A percentile compares a stretch with the other conserved stretches of the same genome.
Conservation (phyloP, 2,329 filamentous ascomycete genomes). For the Botryosphaeria dothidea region DNA sequence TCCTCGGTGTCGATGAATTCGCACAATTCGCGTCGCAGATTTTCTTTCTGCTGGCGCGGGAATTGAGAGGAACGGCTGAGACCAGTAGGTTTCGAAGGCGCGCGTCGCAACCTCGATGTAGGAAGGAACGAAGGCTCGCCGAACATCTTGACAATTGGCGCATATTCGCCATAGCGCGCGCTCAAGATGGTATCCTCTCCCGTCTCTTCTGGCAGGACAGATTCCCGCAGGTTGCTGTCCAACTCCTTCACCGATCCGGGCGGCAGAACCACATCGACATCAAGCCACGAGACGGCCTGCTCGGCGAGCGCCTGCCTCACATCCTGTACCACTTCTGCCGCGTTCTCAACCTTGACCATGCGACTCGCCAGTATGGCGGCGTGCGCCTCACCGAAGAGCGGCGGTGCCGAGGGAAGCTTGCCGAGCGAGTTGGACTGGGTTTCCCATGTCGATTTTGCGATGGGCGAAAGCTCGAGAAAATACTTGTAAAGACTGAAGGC, state of each 20-base stretch:
- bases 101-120: constrained; percentile 78
- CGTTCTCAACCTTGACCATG: constrained; percentile 80
- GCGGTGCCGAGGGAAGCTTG: constrained; percentile 63
- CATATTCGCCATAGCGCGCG: constrained; percentile 76
- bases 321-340: constrained; percentile 69
- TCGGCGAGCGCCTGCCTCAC: constrained; percentile 76
- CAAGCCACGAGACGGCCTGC: constrained; percentile 80
- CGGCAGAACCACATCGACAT: constrained; percentile 84
- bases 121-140: constrained; percentile 86
- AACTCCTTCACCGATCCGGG: constrained; percentile 64
- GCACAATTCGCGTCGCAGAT: constrained; percentile 81
- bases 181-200: constrained; percentile 64
- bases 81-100: constrained; percentile 82
- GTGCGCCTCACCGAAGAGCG: constrained; percentile 86
- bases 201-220: constrained; percentile 60
- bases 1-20: constrained; percentile 94
- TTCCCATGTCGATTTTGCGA: constrained; percentile 71
- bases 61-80: constrained; percentile 78
- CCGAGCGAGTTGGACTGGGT: constrained; percentile 53
- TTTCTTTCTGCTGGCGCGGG: constrained; percentile 77
- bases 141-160: constrained; percentile 73
- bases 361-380: constrained; percentile 84
- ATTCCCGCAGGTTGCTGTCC: constrained; percentile 45
- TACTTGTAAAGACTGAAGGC: constrained; percentile 94
- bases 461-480: constrained; percentile 80